These are phyloP conservation scores for Shiraia bambusicola DNA, from an alignment of 2,329 filamentous ascomycete genomes.

Conservation along the genomic window DNA sequence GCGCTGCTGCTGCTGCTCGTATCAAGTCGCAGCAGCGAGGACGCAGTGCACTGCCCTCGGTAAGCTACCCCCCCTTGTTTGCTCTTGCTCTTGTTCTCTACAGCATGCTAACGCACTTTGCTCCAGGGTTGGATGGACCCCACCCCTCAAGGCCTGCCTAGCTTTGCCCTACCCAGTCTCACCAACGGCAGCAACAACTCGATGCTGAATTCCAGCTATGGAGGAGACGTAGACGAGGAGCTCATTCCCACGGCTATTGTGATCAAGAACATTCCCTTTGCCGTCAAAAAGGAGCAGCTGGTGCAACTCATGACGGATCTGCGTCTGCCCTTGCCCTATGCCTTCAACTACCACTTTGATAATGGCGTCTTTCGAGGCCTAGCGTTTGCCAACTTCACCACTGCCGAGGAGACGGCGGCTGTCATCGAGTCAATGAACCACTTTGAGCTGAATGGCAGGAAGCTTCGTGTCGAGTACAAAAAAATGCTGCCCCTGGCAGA, in stretches of 20 bases:
- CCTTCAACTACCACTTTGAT: conserved; percentile 99
- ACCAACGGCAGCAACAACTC: conserved; percentile 38
- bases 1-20: conserved; percentile 50
- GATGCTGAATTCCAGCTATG: conserved; percentile 47
- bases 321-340: conserved; percentile 90
- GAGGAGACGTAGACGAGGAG: conserved; percentile 69
- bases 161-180: conserved; percentile 44
- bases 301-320: conserved; percentile 92
- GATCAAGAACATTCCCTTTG: conserved; percentile 99
- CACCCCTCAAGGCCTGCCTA: conserved; percentile 46
- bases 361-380: conserved; percentile 94
- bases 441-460: conserved; percentile 90
- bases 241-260: conserved; percentile 97
- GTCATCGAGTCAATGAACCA: conserved; percentile 96
- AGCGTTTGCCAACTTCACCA: conserved; percentile 98
- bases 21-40: conserved; percentile 59
- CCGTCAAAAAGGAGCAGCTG: conserved; percentile 94
- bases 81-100: background rate
- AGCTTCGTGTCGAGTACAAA: conserved; percentile 96
- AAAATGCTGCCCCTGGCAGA: conserved; percentile 97
- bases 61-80: conserved; percentile 52
- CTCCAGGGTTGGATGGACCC: conserved; percentile 63
- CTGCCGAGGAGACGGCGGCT: conserved; percentile 84
- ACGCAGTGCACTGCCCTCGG: conserved; percentile 66
- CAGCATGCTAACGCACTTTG: conserved; percentile 6